These are phyloP conservation scores for Exophiala phaeomuriformis DNA, from an alignment of 2,329 filamentous ascomycete species.

Conservation along the genomic window DNA sequence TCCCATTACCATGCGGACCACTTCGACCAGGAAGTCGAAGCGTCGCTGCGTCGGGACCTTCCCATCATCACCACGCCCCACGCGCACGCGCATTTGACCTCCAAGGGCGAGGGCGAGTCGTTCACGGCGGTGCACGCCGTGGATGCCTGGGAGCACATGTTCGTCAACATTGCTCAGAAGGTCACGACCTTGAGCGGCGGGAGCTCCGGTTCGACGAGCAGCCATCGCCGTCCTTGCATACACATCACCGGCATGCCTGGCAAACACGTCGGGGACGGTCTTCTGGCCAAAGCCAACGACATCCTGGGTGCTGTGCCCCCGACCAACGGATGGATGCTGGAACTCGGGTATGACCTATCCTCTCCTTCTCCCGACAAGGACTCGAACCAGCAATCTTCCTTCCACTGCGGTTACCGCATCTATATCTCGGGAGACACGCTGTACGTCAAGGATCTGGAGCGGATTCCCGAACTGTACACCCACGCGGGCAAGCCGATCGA, in stretches of 20 bases:
- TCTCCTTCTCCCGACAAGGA: constrained; percentile 7
- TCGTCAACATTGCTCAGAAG: constrained; percentile 34
- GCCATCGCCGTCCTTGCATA: constrained; percentile 37
- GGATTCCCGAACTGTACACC: constrained; percentile 51
- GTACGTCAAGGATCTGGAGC: constrained; percentile 54
- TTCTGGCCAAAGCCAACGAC: constrained; percentile 42
- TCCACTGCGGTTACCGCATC: constrained; percentile 50
- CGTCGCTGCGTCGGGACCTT: constrained; percentile 46
- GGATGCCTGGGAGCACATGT: constrained; percentile 49
- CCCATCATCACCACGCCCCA: constrained; percentile 59
- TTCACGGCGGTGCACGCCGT: constrained; percentile 51
- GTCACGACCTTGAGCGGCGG: background rate
- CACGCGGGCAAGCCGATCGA: constrained; percentile 48
- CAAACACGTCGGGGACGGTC: constrained; percentile 51
- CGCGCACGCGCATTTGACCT: constrained; percentile 47
- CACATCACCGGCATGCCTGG: constrained; percentile 58
- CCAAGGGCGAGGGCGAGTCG: constrained; percentile 38
- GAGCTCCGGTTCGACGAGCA: background rate
- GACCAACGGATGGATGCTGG: constrained; percentile 61
- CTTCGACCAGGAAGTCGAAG: constrained; percentile 49
- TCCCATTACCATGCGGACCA: constrained; percentile 59
- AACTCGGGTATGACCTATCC: constrained; percentile 47
- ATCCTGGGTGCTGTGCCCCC: constrained; percentile 49
- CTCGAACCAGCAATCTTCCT: constrained; percentile 16
- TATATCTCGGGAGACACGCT: constrained; percentile 63